Evolutionary conservation across 2,329 filamentous ascomycete species (phyloP).

Genomic region (Ramularia endophylla): DNA sequence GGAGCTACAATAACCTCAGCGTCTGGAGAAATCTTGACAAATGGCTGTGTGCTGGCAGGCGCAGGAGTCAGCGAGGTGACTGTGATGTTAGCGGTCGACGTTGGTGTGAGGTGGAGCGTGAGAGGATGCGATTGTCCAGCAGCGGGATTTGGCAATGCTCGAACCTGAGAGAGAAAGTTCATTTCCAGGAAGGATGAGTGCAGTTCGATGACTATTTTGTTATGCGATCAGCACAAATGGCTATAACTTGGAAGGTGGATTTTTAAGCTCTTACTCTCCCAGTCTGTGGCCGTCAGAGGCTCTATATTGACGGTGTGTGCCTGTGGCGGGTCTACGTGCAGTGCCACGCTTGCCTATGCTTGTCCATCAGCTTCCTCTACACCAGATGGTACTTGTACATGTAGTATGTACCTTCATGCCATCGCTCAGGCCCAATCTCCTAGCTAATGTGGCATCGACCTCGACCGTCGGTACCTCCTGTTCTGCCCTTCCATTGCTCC

Average conservation of each 20-base stretch:
- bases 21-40: conserved; percentile 88
- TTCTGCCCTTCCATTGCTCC: conserved; percentile 55
- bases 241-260: background rate
- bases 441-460: conserved; percentile 78
- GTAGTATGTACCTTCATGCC: conserved; percentile 71
- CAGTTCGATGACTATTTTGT: conserved; percentile 70
- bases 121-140: conserved; percentile 64
- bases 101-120: conserved; percentile 88
- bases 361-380: conserved; percentile 23
- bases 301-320: conserved; percentile 97
- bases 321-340: conserved; percentile 86
- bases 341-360: conserved; percentile 51
- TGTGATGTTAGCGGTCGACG: conserved; percentile 87
- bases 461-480: conserved; percentile 75
- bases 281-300: conserved; percentile 88
- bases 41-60: conserved; percentile 61
- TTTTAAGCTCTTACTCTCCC: conserved; percentile 61
- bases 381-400: conserved; percentile 28
- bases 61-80: conserved; percentile 77
- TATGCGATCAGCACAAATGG: conserved; percentile 7
- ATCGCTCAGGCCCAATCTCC: conserved; percentile 68
- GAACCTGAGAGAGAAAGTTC: conserved; percentile 87
- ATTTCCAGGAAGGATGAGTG: conserved; percentile 94
- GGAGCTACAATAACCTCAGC: conserved; percentile 97
- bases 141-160: conserved; percentile 79